Base-by-base conservation (phyloP, 2,329 filamentous ascomycete genomes). In the Aspergillus phoenicis region DNA sequence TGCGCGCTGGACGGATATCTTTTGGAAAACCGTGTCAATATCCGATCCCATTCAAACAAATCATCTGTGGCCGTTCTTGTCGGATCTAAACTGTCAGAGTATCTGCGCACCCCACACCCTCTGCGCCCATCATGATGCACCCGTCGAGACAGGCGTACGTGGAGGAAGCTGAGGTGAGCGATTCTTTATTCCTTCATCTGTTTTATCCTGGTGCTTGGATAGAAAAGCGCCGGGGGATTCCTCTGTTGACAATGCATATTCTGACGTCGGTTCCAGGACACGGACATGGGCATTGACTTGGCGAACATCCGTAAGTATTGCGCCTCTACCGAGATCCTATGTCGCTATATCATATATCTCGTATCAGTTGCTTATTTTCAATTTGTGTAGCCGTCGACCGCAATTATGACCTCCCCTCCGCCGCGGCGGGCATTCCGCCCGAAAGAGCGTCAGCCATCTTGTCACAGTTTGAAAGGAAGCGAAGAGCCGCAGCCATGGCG, bases 71-170 rank as follows among this genome's bases (percentile, higher is more conserved):
- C 47, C 10, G 22, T 22, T 52, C 52, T 22, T 54, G 5, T 17
- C 28, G 61, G 22, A 24, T 17, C 17, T 30, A 8, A 33, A 26
- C 45, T 22, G 24, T 17, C 30, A 17, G 45, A 59, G 41, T 30
- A 28, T 59, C 52, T 30, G 38, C 30, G 20, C 43, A 48, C 17
- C 36, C 47, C 47, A 36, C 52, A 17, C 15, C 43, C 60, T 56
- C 39, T 24, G 13, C 54, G 58, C 61, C 64, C 70, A 78, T 72
- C 73, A 84, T 80, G 75, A 84, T 96, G 81, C 94, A 97, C 82
- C 94, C 94, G 61, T 88, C 94, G 75, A 87, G 95, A 67, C 90
- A 94, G 78, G 94, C 94, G 45, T 97, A 96, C 78, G 93, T 98
- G 66, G 94, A 98, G 83, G 94, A 97, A 73, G 78, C 83, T 57